phyloP scores from a whole-genome alignment of 768 basidiomycete species.

The Tricholoma matsutake region DNA sequence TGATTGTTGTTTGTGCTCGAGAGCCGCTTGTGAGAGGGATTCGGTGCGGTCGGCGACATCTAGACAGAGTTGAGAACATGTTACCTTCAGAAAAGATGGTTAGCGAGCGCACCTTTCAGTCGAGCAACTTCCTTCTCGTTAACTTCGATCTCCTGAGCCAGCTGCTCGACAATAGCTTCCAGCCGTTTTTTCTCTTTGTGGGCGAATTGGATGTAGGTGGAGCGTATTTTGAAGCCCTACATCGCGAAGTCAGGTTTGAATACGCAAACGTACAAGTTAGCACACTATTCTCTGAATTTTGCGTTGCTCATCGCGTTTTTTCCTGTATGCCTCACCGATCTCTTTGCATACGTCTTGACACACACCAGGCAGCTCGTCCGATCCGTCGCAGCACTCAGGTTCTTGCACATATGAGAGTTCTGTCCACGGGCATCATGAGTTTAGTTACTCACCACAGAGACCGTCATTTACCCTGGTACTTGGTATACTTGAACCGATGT shows the following conservation, averaged over 20 bases:
- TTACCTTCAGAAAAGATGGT: neutral
- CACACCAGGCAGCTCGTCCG: constrained; percentile 81
- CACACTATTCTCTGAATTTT: constrained; percentile 80
- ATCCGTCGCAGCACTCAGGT: constrained; percentile 91
- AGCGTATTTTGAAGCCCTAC: constrained; percentile 89
- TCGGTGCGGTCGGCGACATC: constrained; percentile 79
- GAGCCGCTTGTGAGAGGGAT: constrained; percentile 70
- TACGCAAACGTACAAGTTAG: constrained; percentile 1
- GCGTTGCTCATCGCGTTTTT: constrained; percentile 65
- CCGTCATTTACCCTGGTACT: constrained; percentile 89
- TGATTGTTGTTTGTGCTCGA: constrained; percentile 84
- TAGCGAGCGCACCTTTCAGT: constrained; percentile 51
- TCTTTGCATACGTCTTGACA: constrained; percentile 78
- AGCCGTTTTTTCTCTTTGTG: constrained; percentile 86
- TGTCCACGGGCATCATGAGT: neutral
- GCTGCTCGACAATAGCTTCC: constrained; percentile 54
- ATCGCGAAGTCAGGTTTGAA: neutral
- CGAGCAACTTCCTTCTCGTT: constrained; percentile 72
- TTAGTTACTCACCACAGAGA: constrained; percentile 69
- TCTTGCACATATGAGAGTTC: constrained; percentile 46
- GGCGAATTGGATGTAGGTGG: constrained; percentile 83
- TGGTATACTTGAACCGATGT: constrained; percentile 76
- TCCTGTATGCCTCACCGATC: constrained; percentile 67
- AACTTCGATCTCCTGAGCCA: constrained; percentile 55
- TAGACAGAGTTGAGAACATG: constrained; percentile 24